A percentile compares a stretch with the other conserved stretches of the same genome.
phyloP scores from a whole-genome alignment of 352 stramenopile genomes.

The Blastocystis hominis region DNA sequence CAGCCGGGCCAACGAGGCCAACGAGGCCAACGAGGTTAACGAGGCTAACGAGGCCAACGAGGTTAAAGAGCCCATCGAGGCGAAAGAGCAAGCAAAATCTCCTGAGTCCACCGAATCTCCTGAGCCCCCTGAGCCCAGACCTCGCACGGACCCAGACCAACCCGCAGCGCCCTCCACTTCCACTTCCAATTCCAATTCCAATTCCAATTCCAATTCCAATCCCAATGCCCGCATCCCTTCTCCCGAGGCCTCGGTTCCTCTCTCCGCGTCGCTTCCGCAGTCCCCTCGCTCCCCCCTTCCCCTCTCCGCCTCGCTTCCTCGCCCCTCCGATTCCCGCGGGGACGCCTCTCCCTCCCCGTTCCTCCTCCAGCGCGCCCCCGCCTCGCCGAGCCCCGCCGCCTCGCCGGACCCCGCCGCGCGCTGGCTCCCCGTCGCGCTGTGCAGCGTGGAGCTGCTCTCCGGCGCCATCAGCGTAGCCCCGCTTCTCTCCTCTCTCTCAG shows the following conservation, averaged over 20 bases:
- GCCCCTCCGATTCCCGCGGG: background rate
- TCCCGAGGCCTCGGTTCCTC: background rate
- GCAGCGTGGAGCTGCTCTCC: background rate
- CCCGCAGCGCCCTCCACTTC: background rate
- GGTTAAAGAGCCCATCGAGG: background rate
- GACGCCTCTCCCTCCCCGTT: background rate
- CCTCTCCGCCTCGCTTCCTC: too few relatives aligned
- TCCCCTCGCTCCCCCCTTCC: too few relatives aligned
- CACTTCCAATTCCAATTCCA: background rate
- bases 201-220: background rate
- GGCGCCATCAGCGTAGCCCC: background rate
- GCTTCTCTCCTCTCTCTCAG: background rate
- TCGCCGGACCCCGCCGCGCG: background rate
- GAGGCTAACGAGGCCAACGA: too few relatives aligned
- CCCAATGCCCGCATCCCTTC: background rate
- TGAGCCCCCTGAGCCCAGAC: background rate
- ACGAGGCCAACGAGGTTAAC: background rate
- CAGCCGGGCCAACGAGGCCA: background rate
- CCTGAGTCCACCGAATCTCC: background rate
- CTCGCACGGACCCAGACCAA: background rate
- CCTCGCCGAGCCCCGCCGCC: background rate
- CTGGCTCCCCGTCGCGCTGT: background rate
- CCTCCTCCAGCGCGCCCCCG: background rate
- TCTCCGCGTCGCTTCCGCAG: background rate
- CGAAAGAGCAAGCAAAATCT: background rate